Conservation (phyloP, 2,329 filamentous ascomycete genomes). For the Lecanicillium sp. region DNA sequence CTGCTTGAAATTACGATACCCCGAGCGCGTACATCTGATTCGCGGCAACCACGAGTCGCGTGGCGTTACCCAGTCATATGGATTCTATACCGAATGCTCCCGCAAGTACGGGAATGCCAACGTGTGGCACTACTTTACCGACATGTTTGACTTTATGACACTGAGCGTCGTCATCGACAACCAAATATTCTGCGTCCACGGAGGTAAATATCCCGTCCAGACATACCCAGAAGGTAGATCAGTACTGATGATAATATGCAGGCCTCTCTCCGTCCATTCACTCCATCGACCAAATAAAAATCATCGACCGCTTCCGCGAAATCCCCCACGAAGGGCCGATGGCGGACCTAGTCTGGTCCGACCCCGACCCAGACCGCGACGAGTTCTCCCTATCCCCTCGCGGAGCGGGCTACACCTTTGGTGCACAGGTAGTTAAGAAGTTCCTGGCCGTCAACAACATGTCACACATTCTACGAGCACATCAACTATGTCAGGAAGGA, state of each 20-base stretch:
- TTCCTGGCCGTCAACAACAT: slow-evolving; percentile 96
- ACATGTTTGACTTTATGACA: slow-evolving; percentile 97
- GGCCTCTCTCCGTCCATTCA: slow-evolving; percentile 85
- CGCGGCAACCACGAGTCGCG: slow-evolving; percentile 98
- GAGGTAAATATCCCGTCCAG: slow-evolving; percentile 47
- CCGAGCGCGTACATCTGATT: slow-evolving; percentile 94
- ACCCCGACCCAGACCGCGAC: slow-evolving; percentile 93
- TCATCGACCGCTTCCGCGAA: slow-evolving; percentile 96
- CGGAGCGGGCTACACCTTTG: slow-evolving; percentile 94
- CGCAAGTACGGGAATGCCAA: slow-evolving; percentile 99
- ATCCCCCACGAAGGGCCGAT: slow-evolving; percentile 98
- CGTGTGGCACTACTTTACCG: slow-evolving; percentile 98
- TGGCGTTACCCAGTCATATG: slow-evolving; percentile 98
- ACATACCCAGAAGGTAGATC: too few relatives aligned
- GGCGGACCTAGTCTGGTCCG: slow-evolving; percentile 98
- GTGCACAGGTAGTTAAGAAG: slow-evolving; percentile 95
- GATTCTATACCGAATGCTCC: slow-evolving; percentile 98
- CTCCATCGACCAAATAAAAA: slow-evolving; percentile 98
- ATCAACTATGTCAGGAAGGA: slow-evolving; percentile 96
- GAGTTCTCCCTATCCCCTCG: slow-evolving; percentile 92
- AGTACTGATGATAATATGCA: slow-evolving; percentile 19
- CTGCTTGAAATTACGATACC: slow-evolving; percentile 95
- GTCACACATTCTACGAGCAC: slow-evolving; percentile 95
- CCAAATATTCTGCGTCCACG: slow-evolving; percentile 98
- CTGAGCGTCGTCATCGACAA: slow-evolving; percentile 97